Conservation (phyloP, 108 stramenopile species). For the Nitzschia sp. region DNA sequence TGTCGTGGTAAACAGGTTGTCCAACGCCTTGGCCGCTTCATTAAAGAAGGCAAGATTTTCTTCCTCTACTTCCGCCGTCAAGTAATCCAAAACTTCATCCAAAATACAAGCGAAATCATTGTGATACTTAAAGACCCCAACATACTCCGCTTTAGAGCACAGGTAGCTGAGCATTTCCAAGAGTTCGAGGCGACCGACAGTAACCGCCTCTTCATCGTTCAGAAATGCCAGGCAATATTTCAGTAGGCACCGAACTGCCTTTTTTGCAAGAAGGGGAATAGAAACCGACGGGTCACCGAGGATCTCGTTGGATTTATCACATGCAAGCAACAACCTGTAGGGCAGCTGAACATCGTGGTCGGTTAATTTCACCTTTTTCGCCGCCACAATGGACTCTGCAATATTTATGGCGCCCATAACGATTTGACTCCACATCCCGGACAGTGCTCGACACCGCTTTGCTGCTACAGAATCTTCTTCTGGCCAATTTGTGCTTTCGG, state of each 20-base stretch:
- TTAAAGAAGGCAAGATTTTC: slow-evolving; percentile 2
- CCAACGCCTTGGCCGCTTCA: slow-evolving; percentile 37
- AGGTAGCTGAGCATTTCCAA: slow-evolving; percentile 60
- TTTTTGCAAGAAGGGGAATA: slow-evolving; percentile 24
- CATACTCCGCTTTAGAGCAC: slow-evolving; percentile 62
- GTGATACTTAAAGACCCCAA: slow-evolving; percentile 49
- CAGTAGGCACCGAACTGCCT: slow-evolving; percentile 27
- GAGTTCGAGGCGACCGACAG: slow-evolving; percentile 49
- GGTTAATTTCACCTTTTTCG: slow-evolving; percentile 26
- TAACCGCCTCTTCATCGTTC: slow-evolving; percentile 44
- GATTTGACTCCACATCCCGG: slow-evolving; percentile 26
- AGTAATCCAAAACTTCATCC: slow-evolving; percentile 36
- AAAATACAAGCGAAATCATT: slow-evolving; percentile 46
- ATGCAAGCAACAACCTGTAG: slow-evolving; percentile 22
- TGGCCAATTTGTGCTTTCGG: slow-evolving; percentile 8
- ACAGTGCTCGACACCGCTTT: slow-evolving; percentile 20
- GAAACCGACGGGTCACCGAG: slow-evolving; percentile 23
- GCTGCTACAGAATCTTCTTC: slow-evolving; percentile 16
- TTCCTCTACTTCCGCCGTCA: slow-evolving; percentile 33
- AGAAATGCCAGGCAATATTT: slow-evolving; percentile 61
- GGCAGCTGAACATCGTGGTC: slow-evolving; percentile 31
- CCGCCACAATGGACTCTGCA: background rate
- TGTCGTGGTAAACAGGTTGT: slow-evolving; percentile 29
- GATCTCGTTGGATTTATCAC: slow-evolving; percentile 23
- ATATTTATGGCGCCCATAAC: slow-evolving; percentile 13